Conservation (phyloP, 1,284 basidiomycete species). For the Ceratobasidium sp. region DNA sequence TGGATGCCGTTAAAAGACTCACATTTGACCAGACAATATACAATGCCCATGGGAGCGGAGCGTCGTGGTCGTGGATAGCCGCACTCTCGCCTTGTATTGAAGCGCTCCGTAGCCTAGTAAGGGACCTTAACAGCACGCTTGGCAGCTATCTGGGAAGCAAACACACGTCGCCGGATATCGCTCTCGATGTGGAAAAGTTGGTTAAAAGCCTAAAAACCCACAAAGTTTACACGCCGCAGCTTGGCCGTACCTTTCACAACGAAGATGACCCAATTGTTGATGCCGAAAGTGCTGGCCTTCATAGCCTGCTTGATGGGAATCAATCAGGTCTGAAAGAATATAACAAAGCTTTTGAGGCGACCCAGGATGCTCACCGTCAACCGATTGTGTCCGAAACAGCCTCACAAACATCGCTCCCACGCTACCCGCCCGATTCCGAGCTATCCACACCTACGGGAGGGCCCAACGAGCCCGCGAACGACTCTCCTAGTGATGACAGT, state of each 20-base stretch:
- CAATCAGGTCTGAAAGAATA: background rate
- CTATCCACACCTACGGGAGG: too few species aligned
- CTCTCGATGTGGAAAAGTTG: background rate
- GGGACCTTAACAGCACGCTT: background rate
- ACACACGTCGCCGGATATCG: background rate
- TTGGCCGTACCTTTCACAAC: background rate
- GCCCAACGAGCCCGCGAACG: too few species aligned
- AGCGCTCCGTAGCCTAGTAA: background rate
- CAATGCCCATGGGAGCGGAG: conserved; percentile 10
- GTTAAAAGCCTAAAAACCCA: background rate
- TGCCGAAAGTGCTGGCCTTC: background rate
- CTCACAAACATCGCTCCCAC: background rate
- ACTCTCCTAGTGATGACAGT: too few species aligned
- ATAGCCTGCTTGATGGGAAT: background rate
- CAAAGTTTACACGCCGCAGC: background rate
- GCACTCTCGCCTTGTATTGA: conserved; percentile 16
- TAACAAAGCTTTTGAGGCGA: background rate
- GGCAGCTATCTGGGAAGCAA: background rate
- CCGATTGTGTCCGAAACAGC: background rate
- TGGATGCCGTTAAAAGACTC: background rate
- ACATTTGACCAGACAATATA: background rate
- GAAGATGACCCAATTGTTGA: background rate
- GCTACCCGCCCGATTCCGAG: background rate
- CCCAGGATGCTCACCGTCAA: background rate
- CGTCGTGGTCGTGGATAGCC: conserved; percentile 1